A percentile compares a stretch with the other conserved stretches of the same genome.
These are phyloP conservation scores for Microdochium bolleyi DNA, from an alignment of 2,329 filamentous ascomycete species.

Conservation along the genomic window DNA sequence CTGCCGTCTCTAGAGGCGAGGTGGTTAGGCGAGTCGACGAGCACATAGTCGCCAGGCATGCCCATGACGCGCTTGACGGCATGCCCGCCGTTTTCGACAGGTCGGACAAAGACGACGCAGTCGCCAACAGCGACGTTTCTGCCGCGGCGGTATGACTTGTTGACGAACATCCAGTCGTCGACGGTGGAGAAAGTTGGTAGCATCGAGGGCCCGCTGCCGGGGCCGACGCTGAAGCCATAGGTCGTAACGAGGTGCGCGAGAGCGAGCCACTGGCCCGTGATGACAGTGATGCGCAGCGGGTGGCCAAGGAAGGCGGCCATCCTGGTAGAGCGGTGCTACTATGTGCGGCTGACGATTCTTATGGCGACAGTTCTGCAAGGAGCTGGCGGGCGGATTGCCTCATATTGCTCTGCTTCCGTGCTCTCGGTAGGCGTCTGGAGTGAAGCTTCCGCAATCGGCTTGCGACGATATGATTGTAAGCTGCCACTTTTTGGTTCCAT, in stretches of 20 bases:
- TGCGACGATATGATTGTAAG: too few species aligned
- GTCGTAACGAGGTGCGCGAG: constrained; percentile 43
- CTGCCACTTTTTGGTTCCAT: too few species aligned
- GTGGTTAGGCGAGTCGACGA: constrained; percentile 51
- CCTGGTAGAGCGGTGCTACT: neutral
- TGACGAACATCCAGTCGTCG: constrained; percentile 63
- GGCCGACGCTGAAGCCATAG: constrained; percentile 53
- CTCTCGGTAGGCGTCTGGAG: too few species aligned
- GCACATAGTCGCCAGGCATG: constrained; percentile 69
- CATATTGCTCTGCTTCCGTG: too few species aligned
- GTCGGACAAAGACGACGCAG: constrained; percentile 71
- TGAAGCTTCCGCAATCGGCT: too few species aligned
- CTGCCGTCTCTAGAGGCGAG: constrained; percentile 1
- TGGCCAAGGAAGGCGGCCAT: constrained; percentile 14
- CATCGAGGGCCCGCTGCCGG: constrained; percentile 74
- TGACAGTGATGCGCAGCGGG: constrained; percentile 32
- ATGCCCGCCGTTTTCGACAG: constrained; percentile 49
- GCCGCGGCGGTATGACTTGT: constrained; percentile 61
- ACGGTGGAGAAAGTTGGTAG: constrained; percentile 68
- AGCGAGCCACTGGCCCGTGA: constrained; percentile 37
- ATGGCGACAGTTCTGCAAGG: too few species aligned
- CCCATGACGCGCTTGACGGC: constrained; percentile 76
- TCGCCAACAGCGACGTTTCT: constrained; percentile 67
- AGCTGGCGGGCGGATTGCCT: too few species aligned
- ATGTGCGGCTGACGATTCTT: too few species aligned